Evolutionary conservation across 208 protist species (phyloP).

Genomic region (Entamoeba histolytica): DNA sequence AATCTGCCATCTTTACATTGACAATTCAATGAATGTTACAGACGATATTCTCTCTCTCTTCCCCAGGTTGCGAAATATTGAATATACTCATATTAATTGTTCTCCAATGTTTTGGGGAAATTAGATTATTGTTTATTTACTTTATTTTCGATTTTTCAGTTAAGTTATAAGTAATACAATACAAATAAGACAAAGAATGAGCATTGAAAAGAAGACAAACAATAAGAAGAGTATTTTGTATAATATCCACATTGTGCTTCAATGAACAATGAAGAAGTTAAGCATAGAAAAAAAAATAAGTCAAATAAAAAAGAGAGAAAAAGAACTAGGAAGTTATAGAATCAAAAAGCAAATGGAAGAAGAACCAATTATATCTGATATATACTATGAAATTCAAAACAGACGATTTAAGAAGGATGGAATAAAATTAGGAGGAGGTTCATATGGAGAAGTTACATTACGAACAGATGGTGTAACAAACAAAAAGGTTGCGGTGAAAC

Average conservation of each 20-base stretch:
- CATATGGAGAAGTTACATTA: background rate
- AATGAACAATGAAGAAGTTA: no score
- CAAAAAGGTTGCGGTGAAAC: constrained; percentile 78
- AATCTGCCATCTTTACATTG: background rate
- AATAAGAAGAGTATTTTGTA: no score
- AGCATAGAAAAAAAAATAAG: no score
- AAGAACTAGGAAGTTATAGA: no score
- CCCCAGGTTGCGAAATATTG: background rate
- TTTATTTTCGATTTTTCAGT: no score
- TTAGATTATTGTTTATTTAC: no score
- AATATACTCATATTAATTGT: background rate
- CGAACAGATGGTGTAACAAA: constrained; percentile 18
- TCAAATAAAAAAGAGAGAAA: no score
- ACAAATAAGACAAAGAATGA: no score
- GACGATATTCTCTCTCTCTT: background rate
- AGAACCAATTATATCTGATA: background rate
- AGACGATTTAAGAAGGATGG: background rate
- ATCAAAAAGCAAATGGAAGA: background rate
- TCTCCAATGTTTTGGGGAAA: no score
- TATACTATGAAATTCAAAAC: background rate
- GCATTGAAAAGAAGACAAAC: no score
- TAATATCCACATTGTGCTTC: no score
- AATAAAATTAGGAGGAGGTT: background rate
- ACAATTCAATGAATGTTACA: background rate
- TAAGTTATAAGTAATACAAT: no score